Conservation (phyloP, 495 filamentous ascomycete genomes). For the Apiosordaria backusii region DNA sequence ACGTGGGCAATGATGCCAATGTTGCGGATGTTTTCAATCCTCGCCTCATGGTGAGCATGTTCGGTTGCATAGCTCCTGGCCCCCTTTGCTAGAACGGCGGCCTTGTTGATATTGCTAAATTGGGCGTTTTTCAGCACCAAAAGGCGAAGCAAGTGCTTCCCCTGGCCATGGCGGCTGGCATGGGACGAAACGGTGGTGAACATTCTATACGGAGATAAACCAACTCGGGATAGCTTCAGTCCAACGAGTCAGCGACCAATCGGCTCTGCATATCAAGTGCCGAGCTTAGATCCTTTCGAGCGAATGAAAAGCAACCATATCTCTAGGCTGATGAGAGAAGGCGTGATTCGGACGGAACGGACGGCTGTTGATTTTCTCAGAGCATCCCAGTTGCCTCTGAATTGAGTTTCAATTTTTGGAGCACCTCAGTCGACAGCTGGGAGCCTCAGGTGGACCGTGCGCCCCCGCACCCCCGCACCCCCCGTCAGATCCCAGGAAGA, state of each 20-base stretch:
- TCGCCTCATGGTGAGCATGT: constrained; percentile 33
- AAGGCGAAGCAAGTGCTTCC: constrained; percentile 9
- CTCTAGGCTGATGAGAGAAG: background rate
- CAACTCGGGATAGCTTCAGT: constrained; percentile 11
- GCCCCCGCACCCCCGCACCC: background rate
- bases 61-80: constrained; percentile 16
- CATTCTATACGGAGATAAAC: constrained; percentile 18
- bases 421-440: background rate
- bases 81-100: background rate
- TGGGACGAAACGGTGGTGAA: constrained; percentile 14
- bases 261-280: constrained; percentile 11
- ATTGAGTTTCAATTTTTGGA: background rate
- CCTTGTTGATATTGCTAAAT: constrained; percentile 6
- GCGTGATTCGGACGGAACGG: background rate
- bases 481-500: background rate
- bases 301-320: background rate
- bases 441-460: constrained; percentile 3
- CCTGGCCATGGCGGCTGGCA: constrained; percentile 19
- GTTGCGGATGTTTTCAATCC: constrained; percentile 65
- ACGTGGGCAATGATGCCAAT: constrained; percentile 99
- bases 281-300: background rate
- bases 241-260: constrained; percentile 9
- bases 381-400: background rate
- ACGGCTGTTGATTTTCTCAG: background rate
- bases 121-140: constrained; percentile 20